These are phyloP conservation scores for Daedaleopsis nitida DNA, from an alignment of 768 basidiomycete genomes.

Conservation along the genomic window DNA sequence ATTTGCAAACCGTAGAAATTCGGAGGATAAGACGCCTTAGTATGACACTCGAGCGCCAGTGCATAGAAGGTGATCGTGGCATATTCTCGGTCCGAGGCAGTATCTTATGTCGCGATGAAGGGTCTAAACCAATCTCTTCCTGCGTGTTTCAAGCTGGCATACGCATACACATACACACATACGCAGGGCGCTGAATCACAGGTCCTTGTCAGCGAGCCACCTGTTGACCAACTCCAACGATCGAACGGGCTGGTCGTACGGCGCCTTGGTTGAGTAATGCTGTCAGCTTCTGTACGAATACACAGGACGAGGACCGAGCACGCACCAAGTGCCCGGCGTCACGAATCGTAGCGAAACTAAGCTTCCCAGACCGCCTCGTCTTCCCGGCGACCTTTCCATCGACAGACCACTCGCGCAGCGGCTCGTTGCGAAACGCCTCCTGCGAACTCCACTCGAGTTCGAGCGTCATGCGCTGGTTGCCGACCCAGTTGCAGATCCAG, in stretches of 20 bases:
- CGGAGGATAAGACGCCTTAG: too few relatives aligned
- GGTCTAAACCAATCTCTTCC: too few relatives aligned
- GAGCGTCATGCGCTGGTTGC: conserved; percentile 59
- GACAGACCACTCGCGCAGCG: conserved; percentile 54
- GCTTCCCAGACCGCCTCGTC: conserved; percentile 50
- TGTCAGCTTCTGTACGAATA: neutral
- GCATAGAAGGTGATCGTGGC: too few relatives aligned
- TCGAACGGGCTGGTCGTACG: conserved; percentile 63
- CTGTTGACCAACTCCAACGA: conserved; percentile 49
- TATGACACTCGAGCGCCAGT: too few relatives aligned
- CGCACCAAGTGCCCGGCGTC: conserved; percentile 75
- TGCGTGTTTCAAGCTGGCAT: too few relatives aligned
- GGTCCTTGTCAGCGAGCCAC: conserved; percentile 41
- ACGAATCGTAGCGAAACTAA: conserved; percentile 64
- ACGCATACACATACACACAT: too few relatives aligned
- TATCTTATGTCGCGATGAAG: too few relatives aligned
- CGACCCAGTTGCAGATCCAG: conserved; percentile 61
- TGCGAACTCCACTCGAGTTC: conserved; percentile 58
- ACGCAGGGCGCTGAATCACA: conserved; percentile 1
- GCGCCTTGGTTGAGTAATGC: conserved; percentile 41
- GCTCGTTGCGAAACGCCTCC: conserved; percentile 41
- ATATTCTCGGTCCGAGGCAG: too few relatives aligned
- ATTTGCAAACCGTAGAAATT: too few relatives aligned
- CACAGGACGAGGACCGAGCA: neutral
- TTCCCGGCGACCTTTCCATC: conserved; percentile 54